A percentile compares a stretch with the other conserved stretches of the same genome.
Evolutionary conservation across 163 green algal genomes (phyloP).

Genomic region (Coccomyxa subellipsoidea): DNA sequence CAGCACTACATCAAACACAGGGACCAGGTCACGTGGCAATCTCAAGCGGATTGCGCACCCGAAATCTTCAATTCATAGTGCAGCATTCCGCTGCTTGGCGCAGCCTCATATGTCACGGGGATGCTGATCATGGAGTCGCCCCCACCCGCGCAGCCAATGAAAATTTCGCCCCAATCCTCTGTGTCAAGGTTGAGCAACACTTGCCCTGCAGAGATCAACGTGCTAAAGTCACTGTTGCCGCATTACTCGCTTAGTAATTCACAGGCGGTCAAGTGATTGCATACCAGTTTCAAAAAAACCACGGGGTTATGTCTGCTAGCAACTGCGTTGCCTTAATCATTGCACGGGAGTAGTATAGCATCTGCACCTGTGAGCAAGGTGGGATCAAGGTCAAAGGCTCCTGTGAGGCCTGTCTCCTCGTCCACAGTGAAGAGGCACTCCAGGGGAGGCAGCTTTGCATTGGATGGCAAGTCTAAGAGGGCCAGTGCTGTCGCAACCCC

Average conservation of each 20-base stretch:
- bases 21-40: too few relatives aligned
- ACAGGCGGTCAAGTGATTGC: too few relatives aligned
- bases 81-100: background rate
- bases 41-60: too few relatives aligned
- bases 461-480: constrained; percentile 48
- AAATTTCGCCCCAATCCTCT: constrained; percentile 77
- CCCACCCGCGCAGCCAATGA: constrained; percentile 68
- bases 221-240: too few relatives aligned
- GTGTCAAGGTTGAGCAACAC: constrained; percentile 81
- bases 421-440: constrained; percentile 80
- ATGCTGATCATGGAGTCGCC: constrained; percentile 26
- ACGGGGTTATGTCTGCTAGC: too few relatives aligned
- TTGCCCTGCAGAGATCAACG: constrained; percentile 26
- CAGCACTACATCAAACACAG: too few relatives aligned
- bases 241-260: too few relatives aligned
- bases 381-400: constrained; percentile 48
- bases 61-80: background rate
- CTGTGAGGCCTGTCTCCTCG: constrained; percentile 76
- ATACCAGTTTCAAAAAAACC: too few relatives aligned
- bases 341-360: too few relatives aligned
- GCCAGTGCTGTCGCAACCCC: constrained; percentile 64
- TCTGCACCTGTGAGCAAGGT: constrained; percentile 27
- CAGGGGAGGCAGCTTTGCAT: constrained; percentile 62
- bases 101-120: background rate
- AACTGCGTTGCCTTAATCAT: too few relatives aligned